A percentile compares a stretch with the other conserved stretches of the same genome.
These are phyloP conservation scores for Telopea speciosissima DNA, from an alignment of 177 flowering plant species.

Conservation along the genomic window DNA sequence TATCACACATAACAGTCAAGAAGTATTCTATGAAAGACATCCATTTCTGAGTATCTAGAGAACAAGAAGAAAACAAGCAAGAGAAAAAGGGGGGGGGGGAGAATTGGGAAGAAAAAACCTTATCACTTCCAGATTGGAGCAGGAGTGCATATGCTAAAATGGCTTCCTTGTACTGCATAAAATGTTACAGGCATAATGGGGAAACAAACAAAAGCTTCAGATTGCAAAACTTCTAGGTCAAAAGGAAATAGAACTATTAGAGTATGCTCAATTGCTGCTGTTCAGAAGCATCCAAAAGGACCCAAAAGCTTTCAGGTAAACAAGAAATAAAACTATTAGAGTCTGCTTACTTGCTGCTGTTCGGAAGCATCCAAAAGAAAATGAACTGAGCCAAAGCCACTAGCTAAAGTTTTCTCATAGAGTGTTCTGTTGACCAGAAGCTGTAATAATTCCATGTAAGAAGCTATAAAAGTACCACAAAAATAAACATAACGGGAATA, in stretches of 20 bases:
- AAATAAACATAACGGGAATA: not conserved
- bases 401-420: conserved; percentile 90
- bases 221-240: not conserved
- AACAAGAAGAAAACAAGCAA: not conserved
- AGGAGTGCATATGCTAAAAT: conserved; percentile 73
- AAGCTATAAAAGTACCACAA: conserved; percentile 6
- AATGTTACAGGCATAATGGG: not conserved
- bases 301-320: too few species aligned
- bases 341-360: conserved; percentile 77
- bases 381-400: conserved; percentile 93
- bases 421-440: conserved; percentile 88
- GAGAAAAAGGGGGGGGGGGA: too few species aligned
- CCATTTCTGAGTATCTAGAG: not conserved
- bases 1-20: not conserved
- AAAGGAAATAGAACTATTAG: not conserved
- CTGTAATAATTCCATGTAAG: conserved; percentile 33
- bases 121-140: conserved; percentile 43
- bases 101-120: conserved; percentile 34
- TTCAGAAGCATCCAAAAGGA: conserved; percentile 93
- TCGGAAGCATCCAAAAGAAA: conserved; percentile 96
- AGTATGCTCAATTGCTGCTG: conserved; percentile 77
- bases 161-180: conserved; percentile 90
- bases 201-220: conserved; percentile 3
- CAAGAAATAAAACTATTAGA: not conserved
- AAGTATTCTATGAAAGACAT: not conserved